Base-by-base conservation (phyloP, 2,329 filamentous ascomycete species). In the Claviceps fusiformis region DNA sequence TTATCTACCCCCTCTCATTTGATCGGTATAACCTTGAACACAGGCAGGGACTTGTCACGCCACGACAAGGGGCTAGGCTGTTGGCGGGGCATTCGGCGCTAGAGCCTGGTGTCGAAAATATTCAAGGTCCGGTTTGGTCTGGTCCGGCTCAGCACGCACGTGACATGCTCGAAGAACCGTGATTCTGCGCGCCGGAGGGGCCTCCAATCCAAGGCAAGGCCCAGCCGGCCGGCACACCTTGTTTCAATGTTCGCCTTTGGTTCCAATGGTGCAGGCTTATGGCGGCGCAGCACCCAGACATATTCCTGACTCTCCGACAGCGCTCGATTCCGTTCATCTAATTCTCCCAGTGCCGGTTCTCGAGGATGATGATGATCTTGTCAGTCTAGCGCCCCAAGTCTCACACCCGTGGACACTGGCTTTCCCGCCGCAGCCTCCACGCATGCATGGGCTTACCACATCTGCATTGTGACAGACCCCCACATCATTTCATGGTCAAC, bases 391-490 rank as follows among this genome's bases (percentile, higher is more conserved):
- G 17, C 4, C 15, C 46, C 10, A 6, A 10, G 4, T 49, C 9
- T 27, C 19, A 19, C 50, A 31, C 37, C 24, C 39, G 33, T 52
- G 11, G 29, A 46, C 35, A 41, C 41, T 7, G 31, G 51, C 54
- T 52, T 31, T 47, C 39, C 29, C 15, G 35, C 29, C 50, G 54
- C 48, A 37, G 54, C 44, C 37, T 49, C 45, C 24, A 48, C 45
- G 52, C 52, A 41, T 37, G 15, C 24, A 24, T 24, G 24, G 24
- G 33, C 45, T 47, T 43, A 31, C 37, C 31, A 13, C 37, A 35
- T 49, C 52, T 39, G 45, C 52, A 54, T 47, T 45, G 52, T 48
- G 33, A 54, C 52, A 41, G 52, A 54, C 45, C 29, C 15, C 24
- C 35, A 41, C 44, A 33, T 33, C 27, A 46, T 41, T 54, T 49